These are phyloP conservation scores for Maudiozyma turicensis DNA, from an alignment of 805 yeast genomes.

Conservation along the genomic window DNA sequence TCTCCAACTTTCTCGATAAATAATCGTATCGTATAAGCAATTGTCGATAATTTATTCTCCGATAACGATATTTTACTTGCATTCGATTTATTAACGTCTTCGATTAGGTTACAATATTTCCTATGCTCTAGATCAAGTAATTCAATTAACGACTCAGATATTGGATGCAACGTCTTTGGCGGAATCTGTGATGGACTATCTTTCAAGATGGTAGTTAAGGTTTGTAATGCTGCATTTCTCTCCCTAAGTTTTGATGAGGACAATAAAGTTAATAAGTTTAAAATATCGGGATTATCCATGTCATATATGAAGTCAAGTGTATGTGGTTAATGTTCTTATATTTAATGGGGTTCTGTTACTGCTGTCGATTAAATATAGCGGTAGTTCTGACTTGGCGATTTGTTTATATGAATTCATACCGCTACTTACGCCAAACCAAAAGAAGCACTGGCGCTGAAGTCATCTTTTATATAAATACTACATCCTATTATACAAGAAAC, in stretches of 20 bases:
- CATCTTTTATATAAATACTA: too few species aligned
- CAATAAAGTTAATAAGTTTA: slow-evolving; percentile 36
- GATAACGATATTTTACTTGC: slow-evolving; percentile 29
- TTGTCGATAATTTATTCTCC: slow-evolving; percentile 18
- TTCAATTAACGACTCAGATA: slow-evolving; percentile 24
- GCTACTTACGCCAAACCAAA: too few species aligned
- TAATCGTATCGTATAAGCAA: slow-evolving; percentile 22
- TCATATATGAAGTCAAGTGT: background rate
- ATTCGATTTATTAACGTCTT: slow-evolving; percentile 17
- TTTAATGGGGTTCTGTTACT: background rate
- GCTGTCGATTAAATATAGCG: too few species aligned
- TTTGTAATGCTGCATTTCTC: slow-evolving; percentile 41
- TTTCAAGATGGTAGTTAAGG: slow-evolving; percentile 27
- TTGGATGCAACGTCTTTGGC: slow-evolving; percentile 12
- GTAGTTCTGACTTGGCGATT: too few species aligned
- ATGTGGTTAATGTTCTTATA: background rate
- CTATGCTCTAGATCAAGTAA: slow-evolving; percentile 31
- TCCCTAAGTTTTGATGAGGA: slow-evolving; percentile 46
- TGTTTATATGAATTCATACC: too few species aligned
- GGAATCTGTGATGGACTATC: slow-evolving; percentile 16
- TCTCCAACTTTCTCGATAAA: slow-evolving; percentile 23
- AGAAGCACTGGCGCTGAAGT: too few species aligned
- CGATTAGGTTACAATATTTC: slow-evolving; percentile 10
- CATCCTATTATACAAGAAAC: too few species aligned
- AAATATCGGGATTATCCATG: slow-evolving; percentile 9